phyloP scores from a whole-genome alignment of 768 basidiomycete species.

The Lentinula detonsa region DNA sequence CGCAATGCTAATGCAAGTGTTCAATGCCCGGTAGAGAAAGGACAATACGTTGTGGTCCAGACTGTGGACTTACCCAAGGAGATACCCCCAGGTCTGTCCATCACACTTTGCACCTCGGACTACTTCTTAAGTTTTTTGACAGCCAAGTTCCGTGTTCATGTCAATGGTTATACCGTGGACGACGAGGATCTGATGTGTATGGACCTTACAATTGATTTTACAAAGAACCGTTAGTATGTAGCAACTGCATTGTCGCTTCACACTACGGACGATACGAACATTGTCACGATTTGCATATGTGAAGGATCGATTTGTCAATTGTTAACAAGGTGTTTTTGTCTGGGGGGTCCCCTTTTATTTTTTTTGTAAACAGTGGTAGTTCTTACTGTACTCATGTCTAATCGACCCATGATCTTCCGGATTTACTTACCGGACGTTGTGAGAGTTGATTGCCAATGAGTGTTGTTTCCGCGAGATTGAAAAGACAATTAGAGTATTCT shows the following conservation, averaged over 20 bases:
- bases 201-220: slow-evolving; percentile 74
- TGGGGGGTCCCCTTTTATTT: neutral
- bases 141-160: slow-evolving; percentile 82
- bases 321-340: neutral
- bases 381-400: neutral
- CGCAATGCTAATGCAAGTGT: slow-evolving; percentile 68
- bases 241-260: neutral
- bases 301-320: neutral
- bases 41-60: slow-evolving; percentile 68
- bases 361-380: too few species aligned
- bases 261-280: neutral
- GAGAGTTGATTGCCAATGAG: neutral
- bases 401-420: neutral
- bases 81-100: slow-evolving; percentile 68
- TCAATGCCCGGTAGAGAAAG: slow-evolving; percentile 79
- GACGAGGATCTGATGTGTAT: slow-evolving; percentile 80
- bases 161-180: slow-evolving; percentile 62
- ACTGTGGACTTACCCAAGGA: slow-evolving; percentile 86
- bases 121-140: slow-evolving; percentile 5
- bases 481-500: slow-evolving; percentile 14
- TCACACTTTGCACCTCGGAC: neutral
- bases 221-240: slow-evolving; percentile 30
- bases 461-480: neutral
- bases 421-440: neutral
- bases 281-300: neutral